phyloP scores from a whole-genome alignment of 164 flowering plant species.

The Akebia trifoliata region DNA sequence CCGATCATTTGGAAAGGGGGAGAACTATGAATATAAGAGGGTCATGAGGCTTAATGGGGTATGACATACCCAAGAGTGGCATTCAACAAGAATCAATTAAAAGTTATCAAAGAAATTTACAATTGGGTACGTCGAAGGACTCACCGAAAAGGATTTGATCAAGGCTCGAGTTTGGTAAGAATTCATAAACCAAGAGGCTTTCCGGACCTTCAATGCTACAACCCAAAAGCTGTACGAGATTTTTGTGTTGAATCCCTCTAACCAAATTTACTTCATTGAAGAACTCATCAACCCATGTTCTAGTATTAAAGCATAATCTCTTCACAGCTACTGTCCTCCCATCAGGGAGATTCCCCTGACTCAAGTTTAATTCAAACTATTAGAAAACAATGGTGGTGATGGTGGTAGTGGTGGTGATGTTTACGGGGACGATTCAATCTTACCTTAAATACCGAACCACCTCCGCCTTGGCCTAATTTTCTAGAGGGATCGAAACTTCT shows the following conservation, averaged over 20 bases:
- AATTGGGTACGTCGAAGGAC: not conserved
- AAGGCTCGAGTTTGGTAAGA: conserved; percentile 52
- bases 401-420: not conserved
- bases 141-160: conserved; percentile 61
- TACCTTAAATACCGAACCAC: conserved; percentile 45
- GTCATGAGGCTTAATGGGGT: too few relatives aligned
- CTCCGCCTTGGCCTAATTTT: conserved; percentile 74
- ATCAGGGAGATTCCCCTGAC: conserved; percentile 41
- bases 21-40: too few relatives aligned
- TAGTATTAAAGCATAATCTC: conserved; percentile 53
- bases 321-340: conserved; percentile 56
- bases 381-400: not conserved
- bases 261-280: conserved; percentile 68
- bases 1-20: too few relatives aligned
- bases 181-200: conserved; percentile 68
- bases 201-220: conserved; percentile 87
- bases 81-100: not conserved
- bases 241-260: conserved; percentile 63
- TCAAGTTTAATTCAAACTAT: not conserved
- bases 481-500: conserved; percentile 38
- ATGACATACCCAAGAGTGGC: too few relatives aligned
- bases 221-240: conserved; percentile 63
- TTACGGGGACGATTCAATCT: not conserved
- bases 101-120: not conserved
- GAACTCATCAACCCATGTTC: conserved; percentile 79